Percentiles rank a stretch among this genome's conserved stretches.
Conservation (phyloP, 306 rosid species). For the Quercus robur region DNA sequence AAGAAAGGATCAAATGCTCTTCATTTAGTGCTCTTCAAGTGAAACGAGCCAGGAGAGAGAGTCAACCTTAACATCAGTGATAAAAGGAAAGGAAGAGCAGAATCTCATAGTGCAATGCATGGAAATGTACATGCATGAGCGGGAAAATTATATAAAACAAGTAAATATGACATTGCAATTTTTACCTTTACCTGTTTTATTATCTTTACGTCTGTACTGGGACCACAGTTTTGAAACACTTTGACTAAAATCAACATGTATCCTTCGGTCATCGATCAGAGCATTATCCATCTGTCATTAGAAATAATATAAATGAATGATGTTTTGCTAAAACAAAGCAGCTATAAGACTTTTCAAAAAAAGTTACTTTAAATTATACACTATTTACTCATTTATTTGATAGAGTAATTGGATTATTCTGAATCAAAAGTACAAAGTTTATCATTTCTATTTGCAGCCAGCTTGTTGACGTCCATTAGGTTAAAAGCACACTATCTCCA, state of each 20-base stretch:
- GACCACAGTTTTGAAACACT: constrained; percentile 91
- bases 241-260: constrained; percentile 98
- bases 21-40: too few species aligned
- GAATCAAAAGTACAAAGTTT: neutral
- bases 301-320: neutral
- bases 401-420: neutral
- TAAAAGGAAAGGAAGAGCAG: neutral
- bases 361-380: too few species aligned
- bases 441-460: neutral
- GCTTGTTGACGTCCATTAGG: neutral
- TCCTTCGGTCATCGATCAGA: constrained; percentile 92
- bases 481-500: neutral
- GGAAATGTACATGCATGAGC: neutral
- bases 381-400: neutral
- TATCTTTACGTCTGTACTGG: constrained; percentile 72
- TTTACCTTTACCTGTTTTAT: constrained; percentile 59
- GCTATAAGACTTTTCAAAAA: neutral
- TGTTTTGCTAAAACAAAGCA: neutral
- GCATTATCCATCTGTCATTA: constrained; percentile 89
- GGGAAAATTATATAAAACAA: neutral
- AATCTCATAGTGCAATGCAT: neutral
- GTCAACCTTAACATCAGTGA: too few species aligned
- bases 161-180: neutral
- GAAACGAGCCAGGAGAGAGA: too few species aligned
- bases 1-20: too few species aligned